Evolutionary conservation across 345 rosid genomes (phyloP), one percentile per base, ranked within the genome.

Genomic region (Viola odorata): DNA sequence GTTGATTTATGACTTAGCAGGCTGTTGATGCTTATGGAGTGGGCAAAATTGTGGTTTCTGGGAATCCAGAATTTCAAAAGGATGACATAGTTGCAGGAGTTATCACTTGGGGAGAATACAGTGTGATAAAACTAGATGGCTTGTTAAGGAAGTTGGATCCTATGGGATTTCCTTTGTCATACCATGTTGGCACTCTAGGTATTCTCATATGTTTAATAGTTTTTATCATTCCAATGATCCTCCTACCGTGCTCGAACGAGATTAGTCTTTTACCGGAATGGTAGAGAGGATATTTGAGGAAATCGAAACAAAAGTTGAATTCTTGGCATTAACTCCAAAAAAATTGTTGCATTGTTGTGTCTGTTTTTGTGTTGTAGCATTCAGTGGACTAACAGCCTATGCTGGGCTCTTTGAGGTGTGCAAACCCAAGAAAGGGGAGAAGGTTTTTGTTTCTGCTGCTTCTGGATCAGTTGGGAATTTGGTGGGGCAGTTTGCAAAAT

Each of bases 161-260:
- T 7, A 68, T 83, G 86, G 88, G 85, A 15, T 78, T 85, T 56
- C 88, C 88, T 0, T 54, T 83, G 55, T 81, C 91, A 13, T 45
- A 74, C 59, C 86, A 83, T 60, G 75, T 78, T 15, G 86, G 85
- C 15, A 14, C 75, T 69, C 63, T 85, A 23, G 91, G 91, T 85
- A 76, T 12, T 4, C 0, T 23, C 6, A 16, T 15, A 23, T 52
- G 51, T 2, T 0, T 47, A 14, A 13, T 45, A 9, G 16, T 9
- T n/a, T 11, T 55, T 4, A 47, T 5, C 47, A 49, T 49, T 12
- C 16, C 5, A 5, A 12, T 48, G 7, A 49, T 12, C 52, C 3
- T 49, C 15, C 32, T 23, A 23, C 32, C 32, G 32, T 23, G 1
- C 2, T 23, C 32, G 32, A 23, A 23, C 32, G 32, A 23, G 32